These are phyloP conservation scores for Endocarpon pusillum DNA, from an alignment of 495 filamentous ascomycete genomes.

Conservation along the genomic window DNA sequence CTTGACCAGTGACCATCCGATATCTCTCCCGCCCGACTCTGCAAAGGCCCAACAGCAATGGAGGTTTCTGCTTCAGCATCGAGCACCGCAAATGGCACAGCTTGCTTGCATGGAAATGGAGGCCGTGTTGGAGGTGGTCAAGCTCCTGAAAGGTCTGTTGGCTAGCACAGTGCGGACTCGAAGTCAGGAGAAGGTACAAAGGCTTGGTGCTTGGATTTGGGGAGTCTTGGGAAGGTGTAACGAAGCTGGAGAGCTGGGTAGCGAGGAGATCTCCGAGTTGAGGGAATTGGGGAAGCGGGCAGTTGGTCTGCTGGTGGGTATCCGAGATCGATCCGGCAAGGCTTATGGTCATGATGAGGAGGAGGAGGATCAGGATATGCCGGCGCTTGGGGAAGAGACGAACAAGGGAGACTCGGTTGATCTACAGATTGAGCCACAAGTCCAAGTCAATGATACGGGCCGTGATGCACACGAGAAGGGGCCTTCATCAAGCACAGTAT, in stretches of 20 bases:
- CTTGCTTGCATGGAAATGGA: conserved; percentile 50
- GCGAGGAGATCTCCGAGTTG: conserved; percentile 33
- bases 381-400: conserved; percentile 4
- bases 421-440: conserved; percentile 10
- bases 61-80: conserved; percentile 31
- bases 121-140: conserved; percentile 35
- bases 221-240: conserved; percentile 30
- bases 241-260: conserved; percentile 28
- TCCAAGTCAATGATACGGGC: conserved; percentile 6
- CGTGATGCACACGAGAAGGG: background rate
- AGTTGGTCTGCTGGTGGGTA: conserved; percentile 23
- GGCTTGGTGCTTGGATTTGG: conserved; percentile 34
- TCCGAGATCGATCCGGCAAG: conserved; percentile 19
- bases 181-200: conserved; percentile 27
- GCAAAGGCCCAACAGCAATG: conserved; percentile 25
- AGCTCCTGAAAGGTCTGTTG: conserved; percentile 22
- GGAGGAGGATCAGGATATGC: conserved; percentile 8
- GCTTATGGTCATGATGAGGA: conserved; percentile 8
- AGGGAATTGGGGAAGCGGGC: conserved; percentile 31
- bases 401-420: conserved; percentile 7
- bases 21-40: conserved; percentile 31
- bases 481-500: conserved; percentile 6
- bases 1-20: conserved; percentile 40
- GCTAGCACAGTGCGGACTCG: conserved; percentile 25
- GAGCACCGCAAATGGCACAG: conserved; percentile 49